Conservation (phyloP, 2,329 filamentous ascomycete species). For the Aspergillus sp. region DNA sequence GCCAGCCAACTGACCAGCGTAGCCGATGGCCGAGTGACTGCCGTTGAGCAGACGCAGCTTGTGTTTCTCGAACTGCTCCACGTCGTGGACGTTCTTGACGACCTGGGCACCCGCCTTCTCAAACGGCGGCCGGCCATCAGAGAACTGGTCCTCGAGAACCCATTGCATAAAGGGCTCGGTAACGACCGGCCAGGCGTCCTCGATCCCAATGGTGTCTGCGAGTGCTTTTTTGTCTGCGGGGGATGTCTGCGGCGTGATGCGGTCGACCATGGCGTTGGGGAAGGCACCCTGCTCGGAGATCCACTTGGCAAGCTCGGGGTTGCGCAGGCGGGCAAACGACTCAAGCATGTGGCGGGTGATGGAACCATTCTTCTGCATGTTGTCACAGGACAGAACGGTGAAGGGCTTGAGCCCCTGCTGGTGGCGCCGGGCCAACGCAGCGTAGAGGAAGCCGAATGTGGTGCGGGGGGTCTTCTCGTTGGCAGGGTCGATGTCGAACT, state of each 20-base stretch:
- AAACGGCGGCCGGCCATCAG: constrained; percentile 51
- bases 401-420: constrained; percentile 51
- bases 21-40: constrained; percentile 53
- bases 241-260: constrained; percentile 54
- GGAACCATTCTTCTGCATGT: constrained; percentile 58
- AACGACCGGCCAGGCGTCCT: constrained; percentile 55
- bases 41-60: constrained; percentile 57
- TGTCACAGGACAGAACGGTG: constrained; percentile 57
- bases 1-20: constrained; percentile 52
- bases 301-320: constrained; percentile 51
- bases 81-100: constrained; percentile 51
- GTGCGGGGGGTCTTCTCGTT: constrained; percentile 46
- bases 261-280: constrained; percentile 58
- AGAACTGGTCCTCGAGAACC: constrained; percentile 56
- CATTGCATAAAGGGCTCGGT: constrained; percentile 59
- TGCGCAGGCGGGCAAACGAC: constrained; percentile 49
- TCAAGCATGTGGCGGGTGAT: constrained; percentile 54
- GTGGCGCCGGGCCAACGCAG: constrained; percentile 49
- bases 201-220: constrained; percentile 46
- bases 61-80: constrained; percentile 58
- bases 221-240: constrained; percentile 47
- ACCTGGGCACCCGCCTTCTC: constrained; percentile 56
- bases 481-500: constrained; percentile 45
- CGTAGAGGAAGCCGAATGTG: constrained; percentile 55
- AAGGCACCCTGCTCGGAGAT: constrained; percentile 50